Evolutionary conservation across 2,329 filamentous ascomycete genomes (phyloP).

Genomic region (Dactylellina haptotyla): DNA sequence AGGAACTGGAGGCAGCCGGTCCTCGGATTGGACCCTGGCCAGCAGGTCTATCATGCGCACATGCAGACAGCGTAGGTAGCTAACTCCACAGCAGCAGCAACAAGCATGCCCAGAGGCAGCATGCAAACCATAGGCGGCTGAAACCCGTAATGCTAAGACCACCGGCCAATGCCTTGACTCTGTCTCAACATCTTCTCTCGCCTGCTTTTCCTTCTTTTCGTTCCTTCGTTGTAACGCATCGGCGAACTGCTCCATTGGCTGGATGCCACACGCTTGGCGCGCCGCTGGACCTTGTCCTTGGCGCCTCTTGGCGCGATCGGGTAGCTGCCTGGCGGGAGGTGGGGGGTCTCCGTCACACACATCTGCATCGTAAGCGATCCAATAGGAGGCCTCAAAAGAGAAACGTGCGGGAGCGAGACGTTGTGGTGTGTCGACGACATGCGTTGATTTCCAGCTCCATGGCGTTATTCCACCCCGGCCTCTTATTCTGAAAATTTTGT

Average conservation of each 20-base stretch:
- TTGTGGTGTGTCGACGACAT: slow-evolving; percentile 14
- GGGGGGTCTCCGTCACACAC: slow-evolving; percentile 19
- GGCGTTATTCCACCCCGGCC: slow-evolving; percentile 36
- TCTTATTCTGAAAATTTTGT: slow-evolving; percentile 13
- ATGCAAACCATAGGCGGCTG: slow-evolving; percentile 29
- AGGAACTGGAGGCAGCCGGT: slow-evolving; percentile 32
- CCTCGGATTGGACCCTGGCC: slow-evolving; percentile 23
- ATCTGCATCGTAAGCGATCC: slow-evolving; percentile 32
- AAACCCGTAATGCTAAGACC: slow-evolving; percentile 22
- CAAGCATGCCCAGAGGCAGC: not conserved
- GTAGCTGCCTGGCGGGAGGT: slow-evolving; percentile 48
- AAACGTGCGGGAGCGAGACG: slow-evolving; percentile 37
- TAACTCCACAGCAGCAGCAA: not conserved
- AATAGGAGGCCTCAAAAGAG: slow-evolving; percentile 10
- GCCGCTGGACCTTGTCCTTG: slow-evolving; percentile 21
- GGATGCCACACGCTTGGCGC: slow-evolving; percentile 25
- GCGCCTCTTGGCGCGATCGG: slow-evolving; percentile 48
- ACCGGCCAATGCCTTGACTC: not conserved
- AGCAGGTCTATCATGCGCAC: not conserved
- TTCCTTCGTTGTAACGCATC: slow-evolving; percentile 16
- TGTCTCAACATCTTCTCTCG: not conserved
- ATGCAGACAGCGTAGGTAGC: slow-evolving; percentile 2
- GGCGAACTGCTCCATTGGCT: slow-evolving; percentile 36
- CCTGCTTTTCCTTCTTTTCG: slow-evolving; percentile 2
- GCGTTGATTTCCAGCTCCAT: slow-evolving; percentile 19